Evolutionary conservation across 805 yeast genomes (phyloP), one percentile per base, ranked within the genome.

Genomic region (Deakozyma indianensis): DNA sequence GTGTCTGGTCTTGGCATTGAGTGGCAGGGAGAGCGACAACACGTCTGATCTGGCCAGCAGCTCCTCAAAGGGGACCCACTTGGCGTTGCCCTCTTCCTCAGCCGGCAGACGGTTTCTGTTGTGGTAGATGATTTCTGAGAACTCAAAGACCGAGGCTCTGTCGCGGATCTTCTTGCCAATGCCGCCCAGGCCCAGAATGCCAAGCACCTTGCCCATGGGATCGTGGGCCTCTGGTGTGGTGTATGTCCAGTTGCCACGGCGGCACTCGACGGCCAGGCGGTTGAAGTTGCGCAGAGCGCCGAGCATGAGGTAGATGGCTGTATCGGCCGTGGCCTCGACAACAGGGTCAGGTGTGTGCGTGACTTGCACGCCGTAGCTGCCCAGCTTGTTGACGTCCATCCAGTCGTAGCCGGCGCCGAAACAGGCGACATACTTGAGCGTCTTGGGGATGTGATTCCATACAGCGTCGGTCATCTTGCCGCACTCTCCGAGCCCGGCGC

Each of bases 121-220:
- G 63, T 85, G 73, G 63, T 86, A 86, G 32, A 80, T 61, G 51
- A 82, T 74, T 54, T 75, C 77, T 27, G 62, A 65, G 62, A 85
- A 83, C 2, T 92, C 94, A 62, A 86, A 85, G 5, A 90, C 88
- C 51, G 65, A 63, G 50, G 83, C 69, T 53, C 90, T 73, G 51
- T 77, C 75, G 45, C 85, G 71, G 44, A 86, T 77, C 24, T 84
- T 83, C 48, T 87, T 75, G 42, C 95, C 95, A 63, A 86, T 85
- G 28, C 94, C 94, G 27, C 95, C 95, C 75, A 86, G 71, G 15
- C 95, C 95, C 44, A 82, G 67, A 45, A 86, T 78, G 43, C 95
- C 95, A 21, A 86, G 79, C 18, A 70, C 70, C 57, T 80, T 80
- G 5, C 84, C 85, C 50, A 70, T 77, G 16, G 94, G 94, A 56